Evolutionary conservation across 768 basidiomycete genomes (phyloP).

Genomic region (Pleurotus ostreatus): DNA sequence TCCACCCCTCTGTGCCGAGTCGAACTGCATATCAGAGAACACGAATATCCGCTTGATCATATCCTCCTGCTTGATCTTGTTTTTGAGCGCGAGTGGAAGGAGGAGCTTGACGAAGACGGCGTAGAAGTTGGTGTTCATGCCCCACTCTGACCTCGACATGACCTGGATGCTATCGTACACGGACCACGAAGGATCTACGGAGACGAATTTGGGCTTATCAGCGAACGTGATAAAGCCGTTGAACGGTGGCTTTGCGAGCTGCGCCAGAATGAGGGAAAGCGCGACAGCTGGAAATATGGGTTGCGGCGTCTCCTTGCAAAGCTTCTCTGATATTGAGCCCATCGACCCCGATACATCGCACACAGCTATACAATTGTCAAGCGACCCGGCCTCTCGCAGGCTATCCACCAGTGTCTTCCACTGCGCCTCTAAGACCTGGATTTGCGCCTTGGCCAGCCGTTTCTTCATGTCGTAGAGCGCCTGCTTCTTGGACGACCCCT

Average conservation of each 20-base stretch:
- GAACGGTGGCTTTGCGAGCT: constrained; percentile 63
- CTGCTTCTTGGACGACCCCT: not conserved
- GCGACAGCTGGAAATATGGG: constrained; percentile 64
- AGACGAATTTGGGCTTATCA: constrained; percentile 39
- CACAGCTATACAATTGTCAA: constrained; percentile 61
- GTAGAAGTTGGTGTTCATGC: constrained; percentile 57
- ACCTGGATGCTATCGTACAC: constrained; percentile 31
- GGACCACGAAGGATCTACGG: constrained; percentile 37
- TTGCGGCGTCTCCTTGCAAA: constrained; percentile 9
- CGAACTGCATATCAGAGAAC: constrained; percentile 81
- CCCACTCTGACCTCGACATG: constrained; percentile 40
- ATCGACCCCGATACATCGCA: constrained; percentile 78
- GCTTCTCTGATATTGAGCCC: constrained; percentile 30
- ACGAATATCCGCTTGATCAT: constrained; percentile 77
- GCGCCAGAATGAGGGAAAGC: constrained; percentile 62
- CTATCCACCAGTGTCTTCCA: constrained; percentile 58
- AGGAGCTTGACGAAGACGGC: constrained; percentile 61
- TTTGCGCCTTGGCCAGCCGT: constrained; percentile 27
- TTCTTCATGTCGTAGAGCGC: constrained; percentile 11
- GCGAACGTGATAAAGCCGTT: constrained; percentile 72
- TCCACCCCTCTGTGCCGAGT: constrained; percentile 22
- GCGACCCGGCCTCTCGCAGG: constrained; percentile 47
- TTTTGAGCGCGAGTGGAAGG: constrained; percentile 52
- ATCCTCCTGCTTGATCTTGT: constrained; percentile 57
- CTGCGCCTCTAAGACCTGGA: constrained; percentile 56